phyloP scores from a whole-genome alignment of 75 land plant species.

The Pinus taeda region DNA sequence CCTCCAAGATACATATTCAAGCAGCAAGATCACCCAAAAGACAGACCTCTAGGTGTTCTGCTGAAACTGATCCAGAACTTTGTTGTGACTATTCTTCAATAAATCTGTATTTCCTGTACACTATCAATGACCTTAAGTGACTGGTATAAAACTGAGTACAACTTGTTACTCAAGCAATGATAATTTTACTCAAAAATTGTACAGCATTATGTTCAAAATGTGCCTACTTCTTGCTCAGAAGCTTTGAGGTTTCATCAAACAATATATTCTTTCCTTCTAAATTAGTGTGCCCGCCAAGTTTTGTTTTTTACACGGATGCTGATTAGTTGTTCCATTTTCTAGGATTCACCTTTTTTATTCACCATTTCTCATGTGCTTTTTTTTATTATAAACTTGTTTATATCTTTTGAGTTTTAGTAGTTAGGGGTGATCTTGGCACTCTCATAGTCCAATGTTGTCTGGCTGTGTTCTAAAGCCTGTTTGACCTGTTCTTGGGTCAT shows the following conservation, averaged over 20 bases:
- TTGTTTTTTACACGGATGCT: background rate
- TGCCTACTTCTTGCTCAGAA: background rate
- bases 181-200: background rate
- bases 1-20: background rate
- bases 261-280: background rate
- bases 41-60: background rate
- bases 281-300: background rate
- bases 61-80: background rate
- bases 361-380: too few species aligned
- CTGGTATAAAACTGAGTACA: background rate
- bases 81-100: too few species aligned
- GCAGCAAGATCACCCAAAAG: background rate
- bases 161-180: background rate
- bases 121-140: background rate
- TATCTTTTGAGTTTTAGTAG: too few species aligned
- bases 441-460: too few species aligned
- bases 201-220: background rate
- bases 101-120: background rate
- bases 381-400: too few species aligned
- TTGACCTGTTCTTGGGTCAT: too few species aligned
- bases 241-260: background rate
- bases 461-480: too few species aligned
- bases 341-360: too few species aligned
- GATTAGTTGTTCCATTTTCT: too few species aligned
- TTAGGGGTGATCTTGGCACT: too few species aligned